A percentile compares a stretch with the other conserved stretches of the same genome.
Evolutionary conservation across 225 moss, liverwort and hornwort genomes (phyloP).

Genomic region (Marchantia paleacea): DNA sequence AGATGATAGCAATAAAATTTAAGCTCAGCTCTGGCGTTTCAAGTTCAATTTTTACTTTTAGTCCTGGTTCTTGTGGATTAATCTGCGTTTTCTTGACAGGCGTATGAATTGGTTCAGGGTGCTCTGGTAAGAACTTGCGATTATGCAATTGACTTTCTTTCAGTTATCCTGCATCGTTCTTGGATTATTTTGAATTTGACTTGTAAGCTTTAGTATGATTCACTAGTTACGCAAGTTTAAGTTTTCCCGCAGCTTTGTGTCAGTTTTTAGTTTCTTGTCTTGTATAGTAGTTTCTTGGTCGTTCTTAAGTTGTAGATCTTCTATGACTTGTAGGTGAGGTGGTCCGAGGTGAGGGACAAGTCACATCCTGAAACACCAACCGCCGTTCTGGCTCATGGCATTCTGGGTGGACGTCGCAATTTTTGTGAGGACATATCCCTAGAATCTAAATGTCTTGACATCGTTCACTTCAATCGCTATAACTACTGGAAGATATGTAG

Average conservation of each 20-base stretch:
- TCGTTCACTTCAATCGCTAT: too few relatives aligned
- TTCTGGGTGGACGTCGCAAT: constrained; percentile 84
- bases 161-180: too few relatives aligned
- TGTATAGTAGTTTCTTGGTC: not conserved
- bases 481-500: too few relatives aligned
- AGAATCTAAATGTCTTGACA: not conserved
- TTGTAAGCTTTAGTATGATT: too few relatives aligned
- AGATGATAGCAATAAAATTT: too few relatives aligned
- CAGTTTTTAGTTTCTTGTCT: not conserved
- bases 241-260: too few relatives aligned
- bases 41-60: too few relatives aligned
- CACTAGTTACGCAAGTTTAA: too few relatives aligned
- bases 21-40: too few relatives aligned
- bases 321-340: constrained; percentile 51
- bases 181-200: too few relatives aligned
- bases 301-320: not conserved
- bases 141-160: not conserved
- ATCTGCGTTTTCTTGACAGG: constrained; percentile 13
- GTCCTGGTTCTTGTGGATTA: too few relatives aligned
- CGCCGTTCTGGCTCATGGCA: constrained; percentile 85
- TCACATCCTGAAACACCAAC: constrained; percentile 79
- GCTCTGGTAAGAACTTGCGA: constrained; percentile 31
- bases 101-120: constrained; percentile 44
- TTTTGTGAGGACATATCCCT: constrained; percentile 48
- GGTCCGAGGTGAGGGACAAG: constrained; percentile 73